Conservation (phyloP, 225 moss, liverwort and hornwort species). For the Rhytidiadelphus loreus region DNA sequence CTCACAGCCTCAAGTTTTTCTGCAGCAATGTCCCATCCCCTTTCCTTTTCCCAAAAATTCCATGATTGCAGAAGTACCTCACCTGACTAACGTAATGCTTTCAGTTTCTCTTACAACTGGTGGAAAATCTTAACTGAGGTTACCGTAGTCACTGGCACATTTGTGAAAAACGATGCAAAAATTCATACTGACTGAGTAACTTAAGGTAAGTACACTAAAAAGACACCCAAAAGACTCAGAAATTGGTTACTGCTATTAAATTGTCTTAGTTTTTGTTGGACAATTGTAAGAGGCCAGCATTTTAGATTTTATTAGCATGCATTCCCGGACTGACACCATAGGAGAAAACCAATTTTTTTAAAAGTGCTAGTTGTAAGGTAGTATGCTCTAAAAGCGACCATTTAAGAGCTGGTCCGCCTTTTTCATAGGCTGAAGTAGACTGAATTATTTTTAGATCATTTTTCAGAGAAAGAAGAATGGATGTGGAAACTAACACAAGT, state of each 20-base stretch:
- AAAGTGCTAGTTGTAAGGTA: too few relatives aligned
- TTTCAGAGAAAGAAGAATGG: too few relatives aligned
- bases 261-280: background rate
- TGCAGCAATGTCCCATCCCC: background rate
- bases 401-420: too few relatives aligned
- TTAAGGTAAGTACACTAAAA: background rate
- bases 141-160: background rate
- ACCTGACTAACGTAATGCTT: background rate
- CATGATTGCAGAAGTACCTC: slow-evolving; percentile 29
- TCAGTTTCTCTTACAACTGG: slow-evolving; percentile 10
- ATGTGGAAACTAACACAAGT: too few relatives aligned
- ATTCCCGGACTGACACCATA: too few relatives aligned
- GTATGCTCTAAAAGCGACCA: too few relatives aligned
- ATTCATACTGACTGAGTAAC: background rate
- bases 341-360: background rate
- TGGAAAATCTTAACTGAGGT: background rate
- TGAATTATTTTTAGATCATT: too few relatives aligned
- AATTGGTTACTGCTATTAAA: too few relatives aligned
- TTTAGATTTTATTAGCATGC: background rate
- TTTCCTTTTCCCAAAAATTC: slow-evolving; percentile 8
- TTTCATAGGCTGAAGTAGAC: too few relatives aligned
- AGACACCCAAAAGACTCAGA: background rate
- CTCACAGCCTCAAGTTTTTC: background rate
- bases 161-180: background rate
- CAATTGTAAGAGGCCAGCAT: background rate